Percentiles rank a stretch among this genome's conserved stretches.
Evolutionary conservation across 345 rosid genomes (phyloP).

Genomic region (Lepidium africanum): DNA sequence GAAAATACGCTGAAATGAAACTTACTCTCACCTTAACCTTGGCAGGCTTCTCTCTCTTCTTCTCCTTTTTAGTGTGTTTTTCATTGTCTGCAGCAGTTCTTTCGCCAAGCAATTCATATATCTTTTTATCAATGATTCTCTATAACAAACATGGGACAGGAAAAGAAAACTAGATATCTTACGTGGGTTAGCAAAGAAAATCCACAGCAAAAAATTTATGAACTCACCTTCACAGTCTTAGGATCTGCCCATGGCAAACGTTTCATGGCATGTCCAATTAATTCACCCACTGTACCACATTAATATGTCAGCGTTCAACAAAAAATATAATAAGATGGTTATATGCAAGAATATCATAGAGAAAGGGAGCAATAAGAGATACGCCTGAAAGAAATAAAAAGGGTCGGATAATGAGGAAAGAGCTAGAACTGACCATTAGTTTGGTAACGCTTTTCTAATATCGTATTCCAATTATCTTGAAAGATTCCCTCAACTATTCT

Average conservation of each 20-base stretch:
- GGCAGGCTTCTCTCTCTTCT: constrained; percentile 70
- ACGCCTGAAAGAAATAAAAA: background rate
- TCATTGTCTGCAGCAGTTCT: constrained; percentile 82
- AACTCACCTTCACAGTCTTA: constrained; percentile 58
- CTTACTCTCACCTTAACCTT: constrained; percentile 43
- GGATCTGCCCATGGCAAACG: constrained; percentile 87
- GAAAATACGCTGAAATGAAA: too few species aligned
- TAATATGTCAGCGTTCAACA: background rate
- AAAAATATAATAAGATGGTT: background rate
- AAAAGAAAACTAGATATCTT: background rate
- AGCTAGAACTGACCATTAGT: constrained; percentile 57
- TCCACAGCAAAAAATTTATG: background rate
- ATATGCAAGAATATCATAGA: too few species aligned
- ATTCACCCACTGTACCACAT: constrained; percentile 49
- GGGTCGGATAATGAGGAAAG: background rate
- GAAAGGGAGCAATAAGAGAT: too few species aligned
- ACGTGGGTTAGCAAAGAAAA: background rate
- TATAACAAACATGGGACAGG: constrained; percentile 13
- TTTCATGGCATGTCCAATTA: constrained; percentile 59
- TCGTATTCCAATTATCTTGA: constrained; percentile 47
- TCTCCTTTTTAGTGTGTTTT: constrained; percentile 74
- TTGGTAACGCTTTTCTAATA: constrained; percentile 67
- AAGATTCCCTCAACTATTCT: constrained; percentile 47
- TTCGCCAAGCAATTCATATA: constrained; percentile 74
- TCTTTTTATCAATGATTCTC: constrained; percentile 61